Conservation (phyloP, 371 early-diverging fungal genomes). For the Apophysomyces variabilis region DNA sequence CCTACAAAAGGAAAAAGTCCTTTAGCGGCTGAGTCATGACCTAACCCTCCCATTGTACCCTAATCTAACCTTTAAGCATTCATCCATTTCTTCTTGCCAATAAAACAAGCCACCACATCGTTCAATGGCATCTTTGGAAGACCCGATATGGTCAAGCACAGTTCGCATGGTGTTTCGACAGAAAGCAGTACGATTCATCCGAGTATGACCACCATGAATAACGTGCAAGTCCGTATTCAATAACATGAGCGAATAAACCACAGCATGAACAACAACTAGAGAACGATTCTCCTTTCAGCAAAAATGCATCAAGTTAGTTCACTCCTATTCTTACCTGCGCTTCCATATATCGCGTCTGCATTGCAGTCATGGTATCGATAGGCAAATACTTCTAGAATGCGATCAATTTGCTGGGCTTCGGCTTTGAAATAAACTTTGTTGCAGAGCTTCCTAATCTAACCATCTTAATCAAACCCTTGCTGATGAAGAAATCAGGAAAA, state of each 20-base stretch:
- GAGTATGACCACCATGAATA: conserved; percentile 56
- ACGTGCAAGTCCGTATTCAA: conserved; percentile 92
- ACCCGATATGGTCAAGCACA: conserved; percentile 37
- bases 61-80: conserved; percentile 14
- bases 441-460: conserved; percentile 76
- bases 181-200: conserved; percentile 57
- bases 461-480: neutral
- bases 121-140: conserved; percentile 1
- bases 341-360: conserved; percentile 46
- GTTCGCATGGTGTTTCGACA: conserved; percentile 56
- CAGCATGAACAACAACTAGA: conserved; percentile 75
- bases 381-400: conserved; percentile 80
- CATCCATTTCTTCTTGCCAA: conserved; percentile 24
- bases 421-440: conserved; percentile 81
- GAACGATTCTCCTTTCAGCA: neutral
- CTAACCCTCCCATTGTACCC: neutral
- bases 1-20: conserved; percentile 3
- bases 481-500: conserved; percentile 57
- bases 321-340: conserved; percentile 28
- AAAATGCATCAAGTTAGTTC: neutral
- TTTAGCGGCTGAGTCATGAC: no score
- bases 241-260: conserved; percentile 82
- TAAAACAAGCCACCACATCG: neutral
- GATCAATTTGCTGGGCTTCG: conserved; percentile 88
- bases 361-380: conserved; percentile 79